phyloP scores from a whole-genome alignment of 345 rosid species.

The Arabidopsis arenosa region DNA sequence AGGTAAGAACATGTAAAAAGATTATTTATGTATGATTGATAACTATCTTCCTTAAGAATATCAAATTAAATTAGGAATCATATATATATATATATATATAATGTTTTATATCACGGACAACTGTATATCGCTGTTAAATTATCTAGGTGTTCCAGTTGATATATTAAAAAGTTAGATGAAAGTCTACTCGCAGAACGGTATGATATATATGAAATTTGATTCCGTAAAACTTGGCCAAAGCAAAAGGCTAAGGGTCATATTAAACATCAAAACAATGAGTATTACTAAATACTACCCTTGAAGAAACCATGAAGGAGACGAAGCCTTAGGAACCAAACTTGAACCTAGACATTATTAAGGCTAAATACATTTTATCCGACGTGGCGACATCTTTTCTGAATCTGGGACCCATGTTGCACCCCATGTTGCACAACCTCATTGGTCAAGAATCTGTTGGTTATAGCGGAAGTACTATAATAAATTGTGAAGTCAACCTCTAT shows the following conservation, averaged over 20 bases:
- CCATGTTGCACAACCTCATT: neutral
- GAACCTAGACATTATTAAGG: conserved; percentile 25
- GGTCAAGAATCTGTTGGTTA: conserved; percentile 1
- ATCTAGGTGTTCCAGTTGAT: neutral
- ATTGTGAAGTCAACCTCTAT: conserved; percentile 29
- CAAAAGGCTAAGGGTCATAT: conserved; percentile 12
- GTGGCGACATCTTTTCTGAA: neutral
- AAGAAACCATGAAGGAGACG: conserved; percentile 24
- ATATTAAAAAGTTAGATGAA: conserved; percentile 12
- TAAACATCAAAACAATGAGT: conserved; percentile 15
- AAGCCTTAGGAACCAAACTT: conserved; percentile 1
- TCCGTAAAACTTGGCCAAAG: conserved; percentile 10
- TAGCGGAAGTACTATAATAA: neutral
- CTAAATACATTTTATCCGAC: conserved; percentile 27
- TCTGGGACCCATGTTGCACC: conserved; percentile 15
- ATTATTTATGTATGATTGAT: neutral
- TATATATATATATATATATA: neutral
- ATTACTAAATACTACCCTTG: neutral
- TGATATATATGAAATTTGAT: conserved; percentile 16
- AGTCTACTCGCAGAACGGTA: neutral
- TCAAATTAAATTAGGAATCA: neutral
- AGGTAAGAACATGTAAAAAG: neutral
- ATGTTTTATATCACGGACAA: neutral
- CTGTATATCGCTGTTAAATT: neutral
- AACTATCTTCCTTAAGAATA: neutral